Evolutionary conservation across 2,329 filamentous ascomycete genomes (phyloP).

Genomic region (Cercospora citrullina): DNA sequence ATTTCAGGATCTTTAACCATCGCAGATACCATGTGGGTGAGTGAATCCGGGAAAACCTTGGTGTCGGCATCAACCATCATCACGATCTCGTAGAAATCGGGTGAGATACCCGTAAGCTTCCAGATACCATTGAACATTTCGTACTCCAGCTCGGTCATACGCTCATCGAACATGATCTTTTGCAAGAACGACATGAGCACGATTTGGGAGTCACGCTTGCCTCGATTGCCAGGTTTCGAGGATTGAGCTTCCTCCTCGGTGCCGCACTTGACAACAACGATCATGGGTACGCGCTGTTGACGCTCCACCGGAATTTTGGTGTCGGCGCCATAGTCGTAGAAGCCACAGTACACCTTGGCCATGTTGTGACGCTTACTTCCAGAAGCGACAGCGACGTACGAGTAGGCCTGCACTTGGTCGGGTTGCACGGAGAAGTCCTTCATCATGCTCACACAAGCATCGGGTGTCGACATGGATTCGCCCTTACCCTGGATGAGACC

Average conservation of each 20-base stretch:
- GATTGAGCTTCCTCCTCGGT: conserved; percentile 80
- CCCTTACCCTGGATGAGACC: conserved; percentile 96
- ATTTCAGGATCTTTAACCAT: conserved; percentile 99
- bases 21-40: conserved; percentile 98
- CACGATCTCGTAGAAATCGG: conserved; percentile 95
- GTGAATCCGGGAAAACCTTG: conserved; percentile 96
- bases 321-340: conserved; percentile 90
- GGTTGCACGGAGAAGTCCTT: conserved; percentile 79
- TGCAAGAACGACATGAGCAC: conserved; percentile 99
- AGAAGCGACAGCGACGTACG: conserved; percentile 93
- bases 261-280: conserved; percentile 92
- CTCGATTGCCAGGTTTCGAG: conserved; percentile 91
- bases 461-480: conserved; percentile 81
- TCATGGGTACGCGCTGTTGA: conserved; percentile 97
- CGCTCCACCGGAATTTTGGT: conserved; percentile 79
- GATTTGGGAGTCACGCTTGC: conserved; percentile 98
- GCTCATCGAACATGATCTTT: conserved; percentile 99
- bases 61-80: conserved; percentile 99
- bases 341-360: conserved; percentile 97
- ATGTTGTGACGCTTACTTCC: conserved; percentile 98
- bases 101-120: conserved; percentile 97
- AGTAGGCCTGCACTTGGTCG: conserved; percentile 84
- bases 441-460: conserved; percentile 90
- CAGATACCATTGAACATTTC: conserved; percentile 99
- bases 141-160: conserved; percentile 98